Evolutionary conservation across 2,329 filamentous ascomycete genomes (phyloP).

Genomic region (Apiospora pterosperma): DNA sequence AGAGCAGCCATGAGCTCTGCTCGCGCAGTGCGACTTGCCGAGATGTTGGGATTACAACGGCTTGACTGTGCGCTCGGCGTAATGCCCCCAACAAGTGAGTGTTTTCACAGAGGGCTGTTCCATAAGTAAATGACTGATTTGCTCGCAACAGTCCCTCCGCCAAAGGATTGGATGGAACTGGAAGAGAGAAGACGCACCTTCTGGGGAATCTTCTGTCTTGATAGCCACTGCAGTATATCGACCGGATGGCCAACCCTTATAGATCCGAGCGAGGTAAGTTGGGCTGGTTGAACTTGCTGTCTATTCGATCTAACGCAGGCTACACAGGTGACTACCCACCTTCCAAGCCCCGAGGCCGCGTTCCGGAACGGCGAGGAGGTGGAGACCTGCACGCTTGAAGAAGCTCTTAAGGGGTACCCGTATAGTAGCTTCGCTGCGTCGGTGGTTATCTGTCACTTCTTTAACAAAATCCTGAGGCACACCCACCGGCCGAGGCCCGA

Average conservation of each 20-base stretch:
- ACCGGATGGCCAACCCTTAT: constrained; percentile 88
- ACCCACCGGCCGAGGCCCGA: constrained; percentile 67
- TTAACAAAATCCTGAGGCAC: constrained; percentile 78
- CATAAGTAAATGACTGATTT: background rate
- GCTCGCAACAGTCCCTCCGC: constrained; percentile 56
- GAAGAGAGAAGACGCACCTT: constrained; percentile 82
- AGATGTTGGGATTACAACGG: constrained; percentile 76
- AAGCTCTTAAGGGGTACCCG: constrained; percentile 58
- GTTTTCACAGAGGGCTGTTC: background rate
- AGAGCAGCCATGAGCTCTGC: constrained; percentile 81
- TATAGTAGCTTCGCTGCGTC: constrained; percentile 72
- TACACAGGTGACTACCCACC: constrained; percentile 66
- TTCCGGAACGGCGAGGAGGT: constrained; percentile 66
- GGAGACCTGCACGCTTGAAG: constrained; percentile 58
- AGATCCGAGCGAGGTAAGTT: constrained; percentile 62
- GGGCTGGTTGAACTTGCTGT: background rate
- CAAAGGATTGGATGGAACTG: constrained; percentile 76
- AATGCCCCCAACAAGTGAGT: constrained; percentile 47
- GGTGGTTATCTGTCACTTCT: constrained; percentile 71
- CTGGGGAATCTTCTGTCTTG: constrained; percentile 80
- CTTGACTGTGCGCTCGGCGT: constrained; percentile 24
- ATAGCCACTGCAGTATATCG: constrained; percentile 82
- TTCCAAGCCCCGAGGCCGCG: constrained; percentile 77
- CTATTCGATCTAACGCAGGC: constrained; percentile 7
- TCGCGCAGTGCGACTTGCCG: constrained; percentile 63